Evolutionary conservation across 441 rosid species (phyloP), one percentile per base, ranked within the genome.

Genomic region (Eruca vesicaria): DNA sequence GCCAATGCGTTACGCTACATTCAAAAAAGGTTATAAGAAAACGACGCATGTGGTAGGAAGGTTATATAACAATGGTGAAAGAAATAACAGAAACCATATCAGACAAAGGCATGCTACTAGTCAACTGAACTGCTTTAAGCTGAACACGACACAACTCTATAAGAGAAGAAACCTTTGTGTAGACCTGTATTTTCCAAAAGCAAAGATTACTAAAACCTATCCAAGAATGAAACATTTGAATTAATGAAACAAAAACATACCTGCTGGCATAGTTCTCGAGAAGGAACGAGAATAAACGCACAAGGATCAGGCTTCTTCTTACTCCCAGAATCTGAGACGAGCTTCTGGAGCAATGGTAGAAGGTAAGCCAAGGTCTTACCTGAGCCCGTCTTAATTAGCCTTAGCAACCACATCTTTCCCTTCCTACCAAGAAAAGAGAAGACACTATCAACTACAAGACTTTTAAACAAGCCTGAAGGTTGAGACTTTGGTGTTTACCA

Each of bases 381-480:
- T 0, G 95, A 93, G 5, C 98, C 98, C 0, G 97, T 95, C 80
- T 94, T n/a, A n/a, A n/a, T n/a, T 93, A 1, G 98, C 99, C 65
- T 86, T 83, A 12, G 97, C 99, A 73, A 93, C 93, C 66, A 93
- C 96, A 76, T 95, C 99, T 71, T 95, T 91, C 7, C 98, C 99
- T 85, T 88, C 88, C 97, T 91, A 62, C 0, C 43, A n/a, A 66
- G 58, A 62, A 8, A 23, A 61, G 5, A 66, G 33, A 63, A 35
- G 52, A 23, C 5, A 7, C 75, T 15, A 69, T 8, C 76, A 60
- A 59, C 60, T 23, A 45, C 1, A 72, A 66, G 4, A 36, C 43
- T 18, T 5, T 5, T 31, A 75, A 18, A 43, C 48, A 55, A 59
- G 26, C 32, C 12, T 60, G 38, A 21, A 69, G 35, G 63, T 29